Evolutionary conservation across 2,329 filamentous ascomycete genomes (phyloP).

Genomic region (Lasiodiplodia hormozganensis): DNA sequence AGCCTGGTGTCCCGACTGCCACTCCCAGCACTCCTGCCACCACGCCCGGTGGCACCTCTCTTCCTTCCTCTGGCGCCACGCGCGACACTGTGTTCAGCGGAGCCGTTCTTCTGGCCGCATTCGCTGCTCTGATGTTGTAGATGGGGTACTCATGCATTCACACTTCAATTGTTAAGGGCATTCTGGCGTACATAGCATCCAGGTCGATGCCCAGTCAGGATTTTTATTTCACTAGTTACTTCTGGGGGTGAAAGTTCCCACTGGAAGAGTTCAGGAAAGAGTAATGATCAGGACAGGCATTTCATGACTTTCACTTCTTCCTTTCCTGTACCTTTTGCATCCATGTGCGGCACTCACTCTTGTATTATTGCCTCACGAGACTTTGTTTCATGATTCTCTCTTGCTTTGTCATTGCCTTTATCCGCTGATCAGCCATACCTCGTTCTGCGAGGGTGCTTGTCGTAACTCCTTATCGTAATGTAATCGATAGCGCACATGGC

Average conservation of each 20-base stretch:
- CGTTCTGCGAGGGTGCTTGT: background rate
- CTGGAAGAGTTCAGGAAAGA: background rate
- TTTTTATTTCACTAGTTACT: background rate
- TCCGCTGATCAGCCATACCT: background rate
- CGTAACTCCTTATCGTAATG: background rate
- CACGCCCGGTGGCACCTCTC: slow-evolving; percentile 2
- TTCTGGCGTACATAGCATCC: slow-evolving; percentile 14
- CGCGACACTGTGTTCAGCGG: slow-evolving; percentile 3
- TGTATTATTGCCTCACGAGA: background rate
- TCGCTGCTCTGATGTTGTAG: slow-evolving; percentile 12
- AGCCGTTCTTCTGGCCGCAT: background rate
- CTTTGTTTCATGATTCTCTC: background rate
- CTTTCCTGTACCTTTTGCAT: background rate
- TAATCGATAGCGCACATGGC: background rate
- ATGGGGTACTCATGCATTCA: background rate
- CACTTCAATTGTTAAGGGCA: background rate
- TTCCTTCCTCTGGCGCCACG: slow-evolving; percentile 11
- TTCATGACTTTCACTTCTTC: background rate
- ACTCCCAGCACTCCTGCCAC: background rate
- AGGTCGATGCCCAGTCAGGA: background rate
- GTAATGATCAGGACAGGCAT: background rate
- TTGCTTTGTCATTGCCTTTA: background rate
- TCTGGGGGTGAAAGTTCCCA: background rate
- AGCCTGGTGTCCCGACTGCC: background rate
- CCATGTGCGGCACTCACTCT: background rate